Conservation (phyloP, 345 rosid species). For the Salix dunnii region DNA sequence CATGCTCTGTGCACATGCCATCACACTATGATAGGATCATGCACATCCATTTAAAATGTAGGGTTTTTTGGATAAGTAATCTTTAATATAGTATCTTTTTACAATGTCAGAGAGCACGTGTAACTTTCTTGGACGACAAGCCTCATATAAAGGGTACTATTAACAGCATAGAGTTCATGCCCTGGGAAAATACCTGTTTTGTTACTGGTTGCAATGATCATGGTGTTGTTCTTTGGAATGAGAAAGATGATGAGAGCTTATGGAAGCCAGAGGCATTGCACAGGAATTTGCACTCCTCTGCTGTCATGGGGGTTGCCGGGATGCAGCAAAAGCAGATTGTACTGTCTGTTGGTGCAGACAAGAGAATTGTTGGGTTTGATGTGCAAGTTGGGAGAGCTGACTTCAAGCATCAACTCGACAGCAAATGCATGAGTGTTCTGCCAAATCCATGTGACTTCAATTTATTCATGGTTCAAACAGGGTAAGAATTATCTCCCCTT, state of each 20-base stretch:
- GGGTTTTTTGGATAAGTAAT: neutral
- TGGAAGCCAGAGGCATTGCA: constrained; percentile 83
- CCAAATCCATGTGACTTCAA: constrained; percentile 92
- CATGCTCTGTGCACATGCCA: neutral
- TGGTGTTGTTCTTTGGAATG: constrained; percentile 76
- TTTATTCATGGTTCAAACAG: constrained; percentile 91
- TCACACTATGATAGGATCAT: neutral
- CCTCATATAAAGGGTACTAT: constrained; percentile 87
- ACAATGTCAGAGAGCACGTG: constrained; percentile 43
- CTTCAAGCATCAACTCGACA: constrained; percentile 75
- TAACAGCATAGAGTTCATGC: constrained; percentile 75
- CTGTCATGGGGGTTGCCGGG: constrained; percentile 94
- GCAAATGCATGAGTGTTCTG: constrained; percentile 92
- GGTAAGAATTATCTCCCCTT: constrained; percentile 45
- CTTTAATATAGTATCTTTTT: constrained; percentile 8
- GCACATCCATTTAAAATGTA: neutral
- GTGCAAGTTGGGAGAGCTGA: constrained; percentile 61
- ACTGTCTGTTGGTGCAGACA: constrained; percentile 84
- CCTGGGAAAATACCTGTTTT: constrained; percentile 69
- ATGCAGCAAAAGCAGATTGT: constrained; percentile 73
- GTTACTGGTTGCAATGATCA: constrained; percentile 91
- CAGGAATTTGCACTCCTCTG: constrained; percentile 76
- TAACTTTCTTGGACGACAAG: constrained; percentile 64
- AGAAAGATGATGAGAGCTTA: constrained; percentile 49
- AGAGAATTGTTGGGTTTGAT: constrained; percentile 76